Conservation (phyloP, 2,329 filamentous ascomycete genomes). For the Phialophora verrucosa region DNA sequence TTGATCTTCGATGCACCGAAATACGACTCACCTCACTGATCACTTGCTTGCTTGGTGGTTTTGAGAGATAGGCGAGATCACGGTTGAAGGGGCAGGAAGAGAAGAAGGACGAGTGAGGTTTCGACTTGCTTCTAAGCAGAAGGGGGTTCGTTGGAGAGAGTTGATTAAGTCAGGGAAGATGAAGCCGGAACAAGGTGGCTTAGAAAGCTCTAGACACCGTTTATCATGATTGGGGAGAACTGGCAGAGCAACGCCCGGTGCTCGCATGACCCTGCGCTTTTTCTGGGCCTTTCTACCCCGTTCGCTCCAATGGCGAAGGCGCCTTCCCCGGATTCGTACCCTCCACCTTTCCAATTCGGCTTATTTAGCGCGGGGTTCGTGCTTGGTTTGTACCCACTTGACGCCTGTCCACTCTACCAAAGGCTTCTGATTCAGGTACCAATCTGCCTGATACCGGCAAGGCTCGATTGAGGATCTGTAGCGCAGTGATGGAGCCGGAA, state of each 20-base stretch:
- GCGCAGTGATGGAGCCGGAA: neutral
- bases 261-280: constrained; percentile 32
- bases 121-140: constrained; percentile 28
- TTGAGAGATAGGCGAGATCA: constrained; percentile 8
- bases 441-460: neutral
- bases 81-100: neutral
- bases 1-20: constrained; percentile 18
- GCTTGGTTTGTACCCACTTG: constrained; percentile 12
- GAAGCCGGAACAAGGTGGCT: constrained; percentile 13
- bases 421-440: constrained; percentile 9
- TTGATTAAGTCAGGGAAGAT: constrained; percentile 14
- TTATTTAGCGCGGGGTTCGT: constrained; percentile 31
- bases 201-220: constrained; percentile 22
- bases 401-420: constrained; percentile 4
- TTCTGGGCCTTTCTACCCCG: constrained; percentile 30
- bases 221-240: constrained; percentile 17
- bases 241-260: constrained; percentile 18
- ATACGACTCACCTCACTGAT: constrained; percentile 29
- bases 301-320: constrained; percentile 28
- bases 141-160: constrained; percentile 10
- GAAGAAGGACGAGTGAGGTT: constrained; percentile 18
- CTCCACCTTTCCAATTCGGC: constrained; percentile 16
- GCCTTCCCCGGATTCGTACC: constrained; percentile 34
- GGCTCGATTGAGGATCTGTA: neutral
- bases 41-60: constrained; percentile 14